Evolutionary conservation across 129 eudicot species (phyloP).

Genomic region (Saposhnikovia divaricata): DNA sequence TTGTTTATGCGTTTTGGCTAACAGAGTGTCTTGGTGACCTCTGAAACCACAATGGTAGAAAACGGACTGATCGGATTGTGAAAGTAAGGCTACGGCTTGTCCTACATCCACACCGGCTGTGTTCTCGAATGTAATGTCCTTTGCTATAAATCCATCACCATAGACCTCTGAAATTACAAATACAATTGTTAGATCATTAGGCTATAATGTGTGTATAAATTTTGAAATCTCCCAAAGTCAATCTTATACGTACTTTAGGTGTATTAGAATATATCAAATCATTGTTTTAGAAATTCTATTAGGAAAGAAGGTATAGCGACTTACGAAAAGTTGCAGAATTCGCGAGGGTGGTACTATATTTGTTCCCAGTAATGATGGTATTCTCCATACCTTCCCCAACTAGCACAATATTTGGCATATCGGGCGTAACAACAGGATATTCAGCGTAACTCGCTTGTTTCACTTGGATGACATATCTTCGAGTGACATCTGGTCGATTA

Average conservation of each 20-base stretch:
- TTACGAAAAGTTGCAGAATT: background rate
- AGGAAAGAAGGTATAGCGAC: background rate
- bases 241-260: background rate
- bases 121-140: background rate
- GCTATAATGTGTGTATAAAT: background rate
- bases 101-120: background rate
- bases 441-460: background rate
- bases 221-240: background rate
- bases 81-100: background rate
- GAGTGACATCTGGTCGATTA: background rate
- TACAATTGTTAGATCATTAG: background rate
- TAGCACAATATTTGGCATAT: background rate
- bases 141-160: background rate
- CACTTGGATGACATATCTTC: background rate
- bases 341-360: background rate
- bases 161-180: background rate
- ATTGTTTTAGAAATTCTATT: background rate
- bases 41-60: background rate
- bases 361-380: background rate
- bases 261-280: background rate
- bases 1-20: background rate
- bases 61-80: background rate
- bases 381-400: background rate
- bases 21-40: slow-evolving; percentile 6
- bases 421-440: background rate